Evolutionary conservation across 2,329 filamentous ascomycete genomes (phyloP), one percentile per base, ranked within the genome.

Genomic region (Aspergillus eucalypticola): DNA sequence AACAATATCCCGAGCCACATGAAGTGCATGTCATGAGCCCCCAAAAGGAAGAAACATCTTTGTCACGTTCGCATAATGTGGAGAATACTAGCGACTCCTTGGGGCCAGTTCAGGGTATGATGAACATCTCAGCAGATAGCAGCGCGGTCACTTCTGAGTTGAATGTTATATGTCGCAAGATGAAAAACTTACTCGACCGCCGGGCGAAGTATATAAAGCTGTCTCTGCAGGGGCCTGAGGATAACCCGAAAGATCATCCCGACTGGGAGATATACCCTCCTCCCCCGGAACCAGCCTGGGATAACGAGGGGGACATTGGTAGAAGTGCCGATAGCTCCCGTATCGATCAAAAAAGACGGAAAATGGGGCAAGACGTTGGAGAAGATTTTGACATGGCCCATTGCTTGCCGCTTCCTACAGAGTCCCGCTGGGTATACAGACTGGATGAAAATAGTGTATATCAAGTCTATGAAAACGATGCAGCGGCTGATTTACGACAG

Each of bases 241-340:
- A 96, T 72, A 97, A 98, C 67, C 95, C 95, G 1, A 92, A 92
- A 69, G 92, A 98, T 73, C 86, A 90, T 17, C 84, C 88, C 0
- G 84, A 82, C 53, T 99, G 94, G 94, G 83, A 85, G 56, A 91
- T 99, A 48, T 98, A 98, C 70, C 95, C 95, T 8, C 87, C 91
- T 13, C 93, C 93, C 4, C 95, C 94, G 5, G 91, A 96, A 69
- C 95, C 95, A 15, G 91, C 91, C 2, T 98, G 95, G 94, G 84
- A 88, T 60, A 86, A 86, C 62, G 84, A 83, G 38, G 83, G 82
- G 59, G 78, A 81, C 64, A 61, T 71, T 46, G 67, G 73, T 52
- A 69, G 70, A 66, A 58, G 66, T 56, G 63, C 73, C 59, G 69
- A 73, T 56, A 59, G 66, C 61, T 72, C 77, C 3, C 84, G 82